Base-by-base conservation (phyloP, 441 rosid species). In the Pelargonium myrrhifolium region DNA sequence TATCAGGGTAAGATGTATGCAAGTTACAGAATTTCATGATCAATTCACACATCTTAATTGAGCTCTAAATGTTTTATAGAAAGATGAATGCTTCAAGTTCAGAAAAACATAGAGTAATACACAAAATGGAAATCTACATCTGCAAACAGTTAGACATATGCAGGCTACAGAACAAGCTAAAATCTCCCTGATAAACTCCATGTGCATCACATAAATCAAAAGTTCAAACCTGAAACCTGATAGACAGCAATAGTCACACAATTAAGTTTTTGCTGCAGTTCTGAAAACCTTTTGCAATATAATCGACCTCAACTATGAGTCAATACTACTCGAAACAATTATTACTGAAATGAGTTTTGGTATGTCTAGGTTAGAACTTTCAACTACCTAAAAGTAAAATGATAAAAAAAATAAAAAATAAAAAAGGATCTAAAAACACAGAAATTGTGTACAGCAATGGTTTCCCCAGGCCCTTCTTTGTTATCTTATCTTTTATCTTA, bases 1-100 rank as follows among this genome's bases (percentile, higher is more conserved):
- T 18, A 61, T 68, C 40, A 65, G 14, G 60, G 75, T 66, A 28
- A 74, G 51, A 40, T 64, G 51, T 55, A 66, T 45, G 49, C 20
- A 26, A 62, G 53, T 49, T 79, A 22, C 47, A 31, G 4, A 43
- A 21, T 75, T 17, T 62, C 64, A 11, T 47, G 15, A 35, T 11
- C 47, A 62, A 45, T 17, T 15, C 17, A 40, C 59, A n/a, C 45
- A n/a, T 49, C 63, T 40, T 2, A 21, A 56, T 8, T 17, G 26
- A n/a, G 5, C 10, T 56, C 22, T 9, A 9, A 56, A 9, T 56
- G 21, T 11, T 56, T 21, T 9, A 24, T 56, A 18, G 28, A 56
- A 20, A 3, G 14, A 56, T 18, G 14, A 20, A 56, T 9, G 61
- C 61, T 56, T 56, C 61, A 56, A 56, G 28, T 21, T 56, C 61